A percentile compares a stretch with the other conserved stretches of the same genome.
Conservation (phyloP, 306 rosid species). For the Oemleria cerasiformis region DNA sequence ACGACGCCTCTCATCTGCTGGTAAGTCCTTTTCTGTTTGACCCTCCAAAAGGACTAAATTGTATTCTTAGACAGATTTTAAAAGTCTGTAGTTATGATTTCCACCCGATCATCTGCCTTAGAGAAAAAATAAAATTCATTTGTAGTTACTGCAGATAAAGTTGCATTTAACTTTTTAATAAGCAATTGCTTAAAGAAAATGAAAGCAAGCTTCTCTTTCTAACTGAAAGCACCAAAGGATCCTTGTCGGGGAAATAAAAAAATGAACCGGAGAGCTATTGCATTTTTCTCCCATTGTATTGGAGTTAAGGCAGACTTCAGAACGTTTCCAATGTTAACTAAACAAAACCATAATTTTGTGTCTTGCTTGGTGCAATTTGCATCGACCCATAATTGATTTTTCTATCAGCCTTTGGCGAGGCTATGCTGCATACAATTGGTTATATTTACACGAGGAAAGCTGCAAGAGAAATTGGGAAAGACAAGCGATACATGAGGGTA, state of each 20-base stretch:
- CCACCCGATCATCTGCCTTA: background rate
- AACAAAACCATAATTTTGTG: background rate
- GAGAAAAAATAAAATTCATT: background rate
- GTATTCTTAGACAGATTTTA: constrained; percentile 2
- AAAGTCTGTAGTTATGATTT: background rate
- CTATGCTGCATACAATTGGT: constrained; percentile 97
- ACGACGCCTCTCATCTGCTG: constrained; percentile 63
- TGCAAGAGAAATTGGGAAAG: constrained; percentile 82
- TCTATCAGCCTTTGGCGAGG: constrained; percentile 87
- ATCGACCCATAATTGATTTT: constrained; percentile 19
- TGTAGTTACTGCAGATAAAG: background rate
- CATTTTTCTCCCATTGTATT: background rate
- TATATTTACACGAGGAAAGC: constrained; percentile 86
- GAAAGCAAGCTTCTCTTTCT: background rate
- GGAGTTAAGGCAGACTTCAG: background rate
- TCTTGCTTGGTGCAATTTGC: constrained; percentile 6
- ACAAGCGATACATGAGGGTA: constrained; percentile 71
- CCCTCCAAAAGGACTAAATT: constrained; percentile 2
- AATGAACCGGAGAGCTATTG: background rate
- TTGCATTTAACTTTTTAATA: background rate
- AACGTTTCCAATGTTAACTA: constrained; percentile 1
- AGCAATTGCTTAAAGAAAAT: background rate
- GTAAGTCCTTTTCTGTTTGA: constrained; percentile 36
- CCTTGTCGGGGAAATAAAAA: background rate
- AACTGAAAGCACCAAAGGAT: background rate